Conservation (phyloP, 139 green algal species). For the Desmodesmus armatus region DNA sequence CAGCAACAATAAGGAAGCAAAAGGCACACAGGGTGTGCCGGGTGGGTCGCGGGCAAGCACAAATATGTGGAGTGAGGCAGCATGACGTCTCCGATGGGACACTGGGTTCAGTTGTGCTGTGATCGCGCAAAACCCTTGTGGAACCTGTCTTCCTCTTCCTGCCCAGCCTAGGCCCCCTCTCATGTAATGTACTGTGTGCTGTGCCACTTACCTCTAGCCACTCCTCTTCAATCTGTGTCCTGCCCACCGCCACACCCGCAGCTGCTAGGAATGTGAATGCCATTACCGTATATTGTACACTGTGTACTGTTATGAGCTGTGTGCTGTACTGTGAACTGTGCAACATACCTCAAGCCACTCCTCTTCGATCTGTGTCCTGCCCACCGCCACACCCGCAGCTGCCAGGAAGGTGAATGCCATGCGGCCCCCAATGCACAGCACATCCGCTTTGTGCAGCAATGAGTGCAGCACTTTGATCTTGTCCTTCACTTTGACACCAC, state of each 20-base stretch:
- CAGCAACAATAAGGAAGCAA: no score
- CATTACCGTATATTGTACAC: no score
- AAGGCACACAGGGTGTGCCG: no score
- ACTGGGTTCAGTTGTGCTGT: no score
- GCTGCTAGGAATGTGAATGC: conserved; percentile 74
- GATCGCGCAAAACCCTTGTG: no score
- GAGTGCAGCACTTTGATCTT: conserved; percentile 66
- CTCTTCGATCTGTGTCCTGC: conserved; percentile 62
- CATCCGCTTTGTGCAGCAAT: conserved; percentile 49
- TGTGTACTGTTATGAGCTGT: not conserved
- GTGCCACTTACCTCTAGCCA: conserved; percentile 62
- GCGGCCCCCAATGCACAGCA: conserved; percentile 60
- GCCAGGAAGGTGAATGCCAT: conserved; percentile 77
- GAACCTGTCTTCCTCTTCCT: no score
- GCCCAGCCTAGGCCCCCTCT: no score
- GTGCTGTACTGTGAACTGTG: not conserved
- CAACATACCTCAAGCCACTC: conserved; percentile 60
- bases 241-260: conserved; percentile 52
- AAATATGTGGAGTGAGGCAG: no score
- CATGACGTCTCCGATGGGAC: no score
- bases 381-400: conserved; percentile 53
- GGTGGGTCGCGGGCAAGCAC: no score
- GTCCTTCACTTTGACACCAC: conserved; percentile 71
- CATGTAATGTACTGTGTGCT: no score
- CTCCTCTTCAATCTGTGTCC: conserved; percentile 62